These are phyloP conservation scores for Thermothelomyces thermophilus DNA, from an alignment of 2,329 filamentous ascomycete genomes.

Conservation along the genomic window DNA sequence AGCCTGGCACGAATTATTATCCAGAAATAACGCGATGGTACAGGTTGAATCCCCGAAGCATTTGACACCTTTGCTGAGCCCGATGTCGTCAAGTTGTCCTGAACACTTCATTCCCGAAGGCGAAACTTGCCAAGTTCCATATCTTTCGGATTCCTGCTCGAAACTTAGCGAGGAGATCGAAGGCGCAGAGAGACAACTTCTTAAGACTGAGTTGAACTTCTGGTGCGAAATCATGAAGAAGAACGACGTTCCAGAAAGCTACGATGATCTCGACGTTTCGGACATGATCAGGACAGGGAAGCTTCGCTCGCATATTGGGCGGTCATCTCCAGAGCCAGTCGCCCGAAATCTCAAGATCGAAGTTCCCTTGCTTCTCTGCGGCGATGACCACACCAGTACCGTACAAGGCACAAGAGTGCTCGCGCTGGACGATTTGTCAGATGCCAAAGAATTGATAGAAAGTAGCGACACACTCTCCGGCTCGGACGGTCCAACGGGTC, in stretches of 20 bases:
- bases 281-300: slow-evolving; percentile 18
- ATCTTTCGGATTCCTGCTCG: slow-evolving; percentile 20
- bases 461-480: slow-evolving; percentile 14
- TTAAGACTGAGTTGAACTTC: slow-evolving; percentile 19
- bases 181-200: slow-evolving; percentile 21
- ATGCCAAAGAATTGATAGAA: slow-evolving; percentile 12
- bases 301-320: background rate
- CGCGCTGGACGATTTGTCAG: slow-evolving; percentile 14
- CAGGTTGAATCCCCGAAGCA: slow-evolving; percentile 17
- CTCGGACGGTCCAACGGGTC: slow-evolving; percentile 16
- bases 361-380: slow-evolving; percentile 20
- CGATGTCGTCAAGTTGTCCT: slow-evolving; percentile 3
- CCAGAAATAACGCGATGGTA: background rate
- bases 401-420: slow-evolving; percentile 2
- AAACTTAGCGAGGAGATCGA: slow-evolving; percentile 23
- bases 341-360: slow-evolving; percentile 23
- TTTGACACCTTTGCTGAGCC: slow-evolving; percentile 26
- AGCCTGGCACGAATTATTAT: background rate
- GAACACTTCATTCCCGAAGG: slow-evolving; percentile 19
- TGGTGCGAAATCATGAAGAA: slow-evolving; percentile 15
- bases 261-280: slow-evolving; percentile 22
- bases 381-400: background rate
- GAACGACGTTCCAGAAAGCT: slow-evolving; percentile 13
- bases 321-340: slow-evolving; percentile 1
- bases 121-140: slow-evolving; percentile 19